Base-by-base conservation (phyloP, 352 stramenopile genomes). In the Albugo candida region DNA sequence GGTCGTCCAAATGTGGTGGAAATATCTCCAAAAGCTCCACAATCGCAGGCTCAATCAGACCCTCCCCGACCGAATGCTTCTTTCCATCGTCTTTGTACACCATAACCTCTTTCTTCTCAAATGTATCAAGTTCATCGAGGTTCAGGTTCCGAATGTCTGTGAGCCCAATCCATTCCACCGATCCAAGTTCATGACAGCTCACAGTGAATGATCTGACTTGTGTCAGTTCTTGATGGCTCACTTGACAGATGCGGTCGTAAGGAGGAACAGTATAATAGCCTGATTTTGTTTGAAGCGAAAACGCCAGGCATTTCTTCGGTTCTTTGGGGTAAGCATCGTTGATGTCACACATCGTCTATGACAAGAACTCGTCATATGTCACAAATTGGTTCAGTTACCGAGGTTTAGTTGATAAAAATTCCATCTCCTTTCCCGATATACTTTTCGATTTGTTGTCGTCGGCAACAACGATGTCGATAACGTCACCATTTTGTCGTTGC, bases 31-130 rank as follows among this genome's bases (percentile, higher is more conserved):
- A 45, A 37, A 89, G 57, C 54, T 89, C 77, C 11, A 91, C 73
- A 47, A 87, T 64, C 21, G 77, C 77, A 4, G 77, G 77, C 19
- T 70, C 66, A 60, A 87, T 91, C 17, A 91, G 47, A 19, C 73
- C 75, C 27, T 65, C 74, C 17, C 77, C 77, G 1, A 80, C 58
- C 44, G 65, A 58, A 47, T 87, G 75, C 50, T 91, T 87, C 50
- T 80, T 63, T 46, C 83, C 75, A 49, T 81, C 69, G 37, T 87
- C 75, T 52, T 74, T 79, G 59, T 83, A 91, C 27, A 91, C 77
- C 48, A 87, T 75, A 12, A 91, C 77, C 46, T 87, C 77, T 45
- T 85, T 86, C 60, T 76, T 81, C 56, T 85, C 70, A 41, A 91
- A 86, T 18, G 71, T 63, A 12, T 87, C 61, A 6, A 91, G 59